Evolutionary conservation across 768 basidiomycete genomes (phyloP).

Genomic region (Leccinum barrowsii): DNA sequence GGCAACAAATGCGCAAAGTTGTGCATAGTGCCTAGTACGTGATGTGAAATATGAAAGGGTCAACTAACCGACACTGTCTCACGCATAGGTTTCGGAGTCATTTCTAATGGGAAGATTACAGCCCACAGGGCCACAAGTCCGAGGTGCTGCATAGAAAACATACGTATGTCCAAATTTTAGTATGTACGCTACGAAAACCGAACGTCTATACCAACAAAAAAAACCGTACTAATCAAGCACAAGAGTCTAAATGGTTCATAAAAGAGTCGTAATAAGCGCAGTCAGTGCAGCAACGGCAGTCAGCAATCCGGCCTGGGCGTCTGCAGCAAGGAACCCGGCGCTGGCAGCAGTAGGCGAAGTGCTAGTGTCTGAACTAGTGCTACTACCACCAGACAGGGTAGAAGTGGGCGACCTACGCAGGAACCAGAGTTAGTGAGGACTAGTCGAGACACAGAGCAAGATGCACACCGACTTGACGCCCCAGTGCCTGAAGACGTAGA

Average conservation of each 20-base stretch:
- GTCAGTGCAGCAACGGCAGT: conserved; percentile 35
- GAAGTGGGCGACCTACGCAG: conserved; percentile 10
- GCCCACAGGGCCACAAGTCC: not conserved
- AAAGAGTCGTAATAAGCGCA: conserved; percentile 26
- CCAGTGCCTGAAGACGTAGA: conserved; percentile 10
- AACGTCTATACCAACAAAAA: not conserved
- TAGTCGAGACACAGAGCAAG: not conserved
- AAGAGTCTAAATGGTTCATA: conserved; percentile 13
- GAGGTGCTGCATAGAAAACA: not conserved
- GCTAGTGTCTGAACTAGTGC: conserved; percentile 26
- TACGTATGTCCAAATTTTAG: not conserved
- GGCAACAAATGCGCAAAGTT: conserved; percentile 68
- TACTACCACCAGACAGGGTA: conserved; percentile 17
- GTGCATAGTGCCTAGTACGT: not conserved
- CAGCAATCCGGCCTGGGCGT: conserved; percentile 32
- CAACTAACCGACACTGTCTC: not conserved
- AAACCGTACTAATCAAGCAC: not conserved
- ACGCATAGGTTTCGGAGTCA: not conserved
- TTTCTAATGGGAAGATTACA: not conserved
- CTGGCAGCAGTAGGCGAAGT: conserved; percentile 27
- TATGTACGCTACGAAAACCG: not conserved
- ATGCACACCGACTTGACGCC: conserved; percentile 4
- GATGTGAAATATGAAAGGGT: not conserved
- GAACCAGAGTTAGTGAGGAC: not conserved
- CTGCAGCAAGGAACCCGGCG: conserved; percentile 30